Base-by-base conservation (phyloP, 2,329 filamentous ascomycete genomes). In the Fusarium beomiforme region DNA sequence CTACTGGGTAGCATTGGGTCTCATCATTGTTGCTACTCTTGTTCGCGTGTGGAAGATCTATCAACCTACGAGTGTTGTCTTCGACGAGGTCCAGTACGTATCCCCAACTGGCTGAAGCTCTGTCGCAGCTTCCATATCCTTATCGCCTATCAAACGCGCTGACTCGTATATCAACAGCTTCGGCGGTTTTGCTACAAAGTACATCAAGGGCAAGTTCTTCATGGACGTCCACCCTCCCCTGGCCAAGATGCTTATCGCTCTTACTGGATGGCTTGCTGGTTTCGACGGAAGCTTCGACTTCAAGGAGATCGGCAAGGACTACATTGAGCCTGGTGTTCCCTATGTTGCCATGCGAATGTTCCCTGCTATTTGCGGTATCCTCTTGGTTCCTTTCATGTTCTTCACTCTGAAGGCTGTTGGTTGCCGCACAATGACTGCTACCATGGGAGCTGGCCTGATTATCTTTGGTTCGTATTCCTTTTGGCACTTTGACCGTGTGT, bases 161-260 rank as follows among this genome's bases (percentile, higher is more conserved):
- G 67, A 75, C 64, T 31, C 26, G 17, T n/a, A 43, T 67, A 70
- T 51, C 29, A 70, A 72, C 78, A 97, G 94, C 84, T 99, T 99
- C 81, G 96, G 96, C 81, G 96, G 96, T 51, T 99, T 99, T 80
- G 96, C 96, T 72, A 94, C 93, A 76, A 99, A 99, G 83, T 99
- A 99, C 83, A 98, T 99, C 88, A 98, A 99, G 87, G 96, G 96
- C 78, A 92, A 88, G 81, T 99, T 99, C 88, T 99, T 99, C 83
- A 99, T 99, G 96, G 96, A 99, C 80, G 96, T 99, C n/a, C 96
- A 99, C 80, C 96, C 96, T 34, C 96, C 96, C 47, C 88, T 99
- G 67, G 96, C 96, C 73, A 99, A 99, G 86, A 90, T 99, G 80
- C 90, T 99, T 75, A 95, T 99, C 78, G 97, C 96, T 56, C 89